Conservation (phyloP, 345 rosid species). For the Jatropha curcas region DNA sequence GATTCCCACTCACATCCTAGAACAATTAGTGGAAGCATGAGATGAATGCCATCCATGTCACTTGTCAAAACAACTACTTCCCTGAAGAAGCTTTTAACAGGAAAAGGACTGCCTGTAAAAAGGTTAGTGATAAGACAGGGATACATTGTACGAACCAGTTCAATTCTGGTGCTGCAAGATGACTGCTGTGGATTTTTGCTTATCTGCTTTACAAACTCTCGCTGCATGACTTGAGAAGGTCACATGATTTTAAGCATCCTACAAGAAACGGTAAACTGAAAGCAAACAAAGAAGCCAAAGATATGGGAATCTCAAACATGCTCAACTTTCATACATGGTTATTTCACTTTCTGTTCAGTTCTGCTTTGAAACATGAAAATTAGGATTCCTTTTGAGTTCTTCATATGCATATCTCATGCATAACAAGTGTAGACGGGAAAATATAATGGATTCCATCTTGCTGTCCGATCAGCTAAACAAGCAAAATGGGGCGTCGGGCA, state of each 20-base stretch:
- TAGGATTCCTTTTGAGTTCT: background rate
- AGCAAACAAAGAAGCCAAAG: background rate
- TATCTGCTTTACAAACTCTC: background rate
- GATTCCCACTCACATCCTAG: constrained; percentile 15
- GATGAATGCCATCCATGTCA: background rate
- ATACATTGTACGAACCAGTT: background rate
- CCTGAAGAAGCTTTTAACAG: background rate
- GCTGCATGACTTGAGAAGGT: background rate
- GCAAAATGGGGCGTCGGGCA: background rate
- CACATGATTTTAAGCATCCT: background rate
- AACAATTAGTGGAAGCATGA: constrained; percentile 14
- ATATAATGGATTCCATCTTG: background rate
- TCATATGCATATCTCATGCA: background rate
- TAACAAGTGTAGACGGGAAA: background rate
- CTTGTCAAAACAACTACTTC: constrained; percentile 3
- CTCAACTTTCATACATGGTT: background rate
- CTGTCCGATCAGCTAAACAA: background rate
- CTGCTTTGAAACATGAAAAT: background rate
- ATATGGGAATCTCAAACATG: background rate
- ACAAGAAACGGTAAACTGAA: background rate
- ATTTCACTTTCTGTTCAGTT: background rate
- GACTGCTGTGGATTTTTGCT: background rate
- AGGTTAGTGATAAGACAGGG: background rate
- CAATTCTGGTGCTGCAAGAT: background rate
- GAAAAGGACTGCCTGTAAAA: background rate